These are phyloP conservation scores for Boletellus sp. DNA, from an alignment of 1,284 basidiomycete species.

Conservation along the genomic window DNA sequence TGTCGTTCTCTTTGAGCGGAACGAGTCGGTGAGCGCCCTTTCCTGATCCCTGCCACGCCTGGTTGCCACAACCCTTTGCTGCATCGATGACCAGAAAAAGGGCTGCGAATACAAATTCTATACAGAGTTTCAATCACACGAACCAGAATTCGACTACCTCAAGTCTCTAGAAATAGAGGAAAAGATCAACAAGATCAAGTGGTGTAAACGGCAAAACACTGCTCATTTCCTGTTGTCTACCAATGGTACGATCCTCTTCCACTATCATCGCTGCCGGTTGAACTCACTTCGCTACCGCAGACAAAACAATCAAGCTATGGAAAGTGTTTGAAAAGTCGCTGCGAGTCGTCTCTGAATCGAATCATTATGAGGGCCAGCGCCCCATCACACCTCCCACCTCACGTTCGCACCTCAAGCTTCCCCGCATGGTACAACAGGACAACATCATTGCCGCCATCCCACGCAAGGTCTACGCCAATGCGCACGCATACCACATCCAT, in stretches of 20 bases:
- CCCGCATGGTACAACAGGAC: conserved; percentile 91
- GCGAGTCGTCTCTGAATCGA: conserved; percentile 95
- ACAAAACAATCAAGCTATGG: conserved; percentile 99
- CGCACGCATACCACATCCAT: conserved; percentile 99
- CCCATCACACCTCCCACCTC: conserved; percentile 58
- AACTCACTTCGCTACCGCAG: conserved; percentile 42
- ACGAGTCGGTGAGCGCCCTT: conserved; percentile 79
- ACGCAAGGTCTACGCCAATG: conserved; percentile 98
- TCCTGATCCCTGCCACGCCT: conserved; percentile 16
- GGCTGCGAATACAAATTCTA: conserved; percentile 99
- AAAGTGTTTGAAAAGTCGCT: conserved; percentile 99
- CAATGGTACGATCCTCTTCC: conserved; percentile 62
- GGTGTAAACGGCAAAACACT: conserved; percentile 97
- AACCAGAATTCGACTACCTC: conserved; percentile 99
- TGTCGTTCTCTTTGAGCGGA: conserved; percentile 97
- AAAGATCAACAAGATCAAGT: conserved; percentile 99
- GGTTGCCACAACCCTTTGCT: conserved; percentile 16
- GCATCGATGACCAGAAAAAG: conserved; percentile 72
- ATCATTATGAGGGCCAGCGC: conserved; percentile 80
- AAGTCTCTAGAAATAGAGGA: conserved; percentile 99
- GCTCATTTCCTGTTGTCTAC: conserved; percentile 98
- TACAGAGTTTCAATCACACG: conserved; percentile 99
- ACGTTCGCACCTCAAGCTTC: conserved; percentile 68
- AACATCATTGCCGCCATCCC: conserved; percentile 98
- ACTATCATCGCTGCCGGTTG: background rate